These are phyloP conservation scores for Phlyctochytrium planicorne DNA, from an alignment of 192 early-diverging fungal species.

Conservation along the genomic window DNA sequence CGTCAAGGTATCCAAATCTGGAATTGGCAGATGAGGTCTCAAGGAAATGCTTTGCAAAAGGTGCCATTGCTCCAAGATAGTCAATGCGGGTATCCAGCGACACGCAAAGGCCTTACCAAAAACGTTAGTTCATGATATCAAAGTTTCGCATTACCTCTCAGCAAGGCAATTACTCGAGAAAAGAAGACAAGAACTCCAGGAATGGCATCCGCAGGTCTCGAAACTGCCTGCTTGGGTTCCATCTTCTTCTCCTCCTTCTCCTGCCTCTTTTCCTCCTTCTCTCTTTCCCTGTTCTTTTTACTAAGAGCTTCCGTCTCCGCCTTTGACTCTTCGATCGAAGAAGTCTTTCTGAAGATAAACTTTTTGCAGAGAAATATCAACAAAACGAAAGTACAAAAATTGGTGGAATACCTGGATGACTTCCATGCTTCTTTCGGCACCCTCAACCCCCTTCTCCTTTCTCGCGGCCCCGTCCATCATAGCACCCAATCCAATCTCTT, in stretches of 20 bases:
- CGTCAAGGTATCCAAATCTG: conserved; percentile 10
- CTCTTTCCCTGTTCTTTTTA: conserved; percentile 10
- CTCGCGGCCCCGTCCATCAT: conserved; percentile 16
- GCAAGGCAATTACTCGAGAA: conserved; percentile 22
- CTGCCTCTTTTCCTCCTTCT: conserved; percentile 23
- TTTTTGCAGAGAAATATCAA: not conserved
- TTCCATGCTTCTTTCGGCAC: conserved; percentile 28
- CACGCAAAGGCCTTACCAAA: conserved; percentile 10
- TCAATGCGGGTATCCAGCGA: conserved; percentile 8
- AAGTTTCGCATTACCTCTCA: conserved; percentile 9
- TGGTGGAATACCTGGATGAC: conserved; percentile 14
- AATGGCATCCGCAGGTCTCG: conserved; percentile 23
- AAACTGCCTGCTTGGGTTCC: conserved; percentile 14
- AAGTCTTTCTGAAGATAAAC: conserved; percentile 19
- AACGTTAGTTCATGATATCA: not conserved
- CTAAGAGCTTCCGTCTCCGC: conserved; percentile 8
- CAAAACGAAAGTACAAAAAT: too few relatives aligned
- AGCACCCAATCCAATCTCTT: conserved; percentile 28
- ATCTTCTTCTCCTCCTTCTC: conserved; percentile 13
- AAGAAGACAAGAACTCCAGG: conserved; percentile 35
- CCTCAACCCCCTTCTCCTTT: too few relatives aligned
- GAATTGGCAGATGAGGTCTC: not conserved
- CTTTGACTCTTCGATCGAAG: conserved; percentile 10
- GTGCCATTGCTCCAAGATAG: conserved; percentile 36
- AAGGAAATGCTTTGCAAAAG: conserved; percentile 25